A percentile compares a stretch with the other conserved stretches of the same genome.
Conservation (phyloP, 257 asterid genomes). For the Sherardia arvensis region DNA sequence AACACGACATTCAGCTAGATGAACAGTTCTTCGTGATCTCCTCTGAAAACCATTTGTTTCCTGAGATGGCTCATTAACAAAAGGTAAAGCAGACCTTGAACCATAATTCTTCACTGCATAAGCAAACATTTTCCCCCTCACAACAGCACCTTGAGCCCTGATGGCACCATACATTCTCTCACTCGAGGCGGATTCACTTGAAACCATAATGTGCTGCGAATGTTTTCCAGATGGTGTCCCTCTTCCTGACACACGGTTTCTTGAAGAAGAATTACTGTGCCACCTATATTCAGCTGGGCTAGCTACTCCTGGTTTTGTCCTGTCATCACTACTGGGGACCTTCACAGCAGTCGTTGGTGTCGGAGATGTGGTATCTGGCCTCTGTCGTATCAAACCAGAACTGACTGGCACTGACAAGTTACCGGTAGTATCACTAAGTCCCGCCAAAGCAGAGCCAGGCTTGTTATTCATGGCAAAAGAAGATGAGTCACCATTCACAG, state of each 20-base stretch:
- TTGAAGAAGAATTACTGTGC: conserved; percentile 25
- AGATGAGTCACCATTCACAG: conserved; percentile 22
- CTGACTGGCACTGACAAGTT: conserved; percentile 20
- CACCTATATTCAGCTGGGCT: conserved; percentile 35
- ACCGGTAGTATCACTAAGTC: conserved; percentile 28
- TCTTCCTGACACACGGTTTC: conserved; percentile 25
- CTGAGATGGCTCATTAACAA: conserved; percentile 29
- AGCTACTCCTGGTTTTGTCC: conserved; percentile 22
- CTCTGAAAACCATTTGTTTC: conserved; percentile 61
- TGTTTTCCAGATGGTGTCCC: conserved; percentile 39
- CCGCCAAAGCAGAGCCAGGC: conserved; percentile 30
- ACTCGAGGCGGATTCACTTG: conserved; percentile 28
- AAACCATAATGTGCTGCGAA: conserved; percentile 23
- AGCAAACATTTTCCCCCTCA: conserved; percentile 54
- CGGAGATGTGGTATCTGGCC: conserved; percentile 14
- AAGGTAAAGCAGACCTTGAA: conserved; percentile 32
- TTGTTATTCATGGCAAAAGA: conserved; percentile 29
- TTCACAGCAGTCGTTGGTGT: conserved; percentile 19
- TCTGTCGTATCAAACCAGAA: conserved; percentile 26
- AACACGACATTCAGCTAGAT: conserved; percentile 63
- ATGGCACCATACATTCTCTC: conserved; percentile 35
- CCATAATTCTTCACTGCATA: conserved; percentile 62
- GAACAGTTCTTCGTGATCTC: conserved; percentile 64
- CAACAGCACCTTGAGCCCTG: conserved; percentile 39
- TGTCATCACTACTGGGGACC: conserved; percentile 28